Base-by-base conservation (phyloP, 805 yeast genomes). In the Blastobotrys chiropterorum region DNA sequence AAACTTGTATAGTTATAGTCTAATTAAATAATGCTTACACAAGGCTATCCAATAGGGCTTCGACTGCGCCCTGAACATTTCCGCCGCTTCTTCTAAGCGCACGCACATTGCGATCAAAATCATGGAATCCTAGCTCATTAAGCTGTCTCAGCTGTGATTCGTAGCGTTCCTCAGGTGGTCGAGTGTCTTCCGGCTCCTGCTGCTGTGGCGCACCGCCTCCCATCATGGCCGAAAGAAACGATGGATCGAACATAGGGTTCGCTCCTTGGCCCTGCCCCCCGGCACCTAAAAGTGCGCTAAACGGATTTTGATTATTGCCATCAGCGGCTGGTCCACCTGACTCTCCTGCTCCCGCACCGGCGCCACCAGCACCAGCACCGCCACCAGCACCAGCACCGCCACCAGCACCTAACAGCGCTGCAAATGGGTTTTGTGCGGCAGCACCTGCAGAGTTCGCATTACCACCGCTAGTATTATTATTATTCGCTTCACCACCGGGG, bases 11-110 rank as follows among this genome's bases (percentile, higher is more conserved):
- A n/a, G 34, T 26, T 26, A 11, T 26, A 26, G 34, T 26, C 34
- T 26, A 26, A 26, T 26, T 26, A 26, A 26, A 38, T 38, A 38
- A 38, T 38, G 21, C 7, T 38, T 66, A 80, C 42, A 78, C 76
- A 51, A 72, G 70, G 22, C 86, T 86, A 55, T 77, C 85, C 53
- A 90, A 76, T 60, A 90, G 72, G 50, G 88, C 86, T 68, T 92
- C 97, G 48, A 92, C 76, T 8, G 99, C 99, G 45, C 97, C 97
- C 71, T 92, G 97, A 21, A 92, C 97, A 56, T 90, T 87, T 6
- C 99, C 99, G 34, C 99, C 99, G 51, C 92, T 82, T 71, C 98
- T 82, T 72, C 97, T 82, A 62, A 94, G 77, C 1, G 98, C 98
- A 26, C 82, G 83, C 20, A 94, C 90, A 64, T 94, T 94, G 59